Conservation (phyloP, 805 yeast species). For the Alloascoidea africana region DNA sequence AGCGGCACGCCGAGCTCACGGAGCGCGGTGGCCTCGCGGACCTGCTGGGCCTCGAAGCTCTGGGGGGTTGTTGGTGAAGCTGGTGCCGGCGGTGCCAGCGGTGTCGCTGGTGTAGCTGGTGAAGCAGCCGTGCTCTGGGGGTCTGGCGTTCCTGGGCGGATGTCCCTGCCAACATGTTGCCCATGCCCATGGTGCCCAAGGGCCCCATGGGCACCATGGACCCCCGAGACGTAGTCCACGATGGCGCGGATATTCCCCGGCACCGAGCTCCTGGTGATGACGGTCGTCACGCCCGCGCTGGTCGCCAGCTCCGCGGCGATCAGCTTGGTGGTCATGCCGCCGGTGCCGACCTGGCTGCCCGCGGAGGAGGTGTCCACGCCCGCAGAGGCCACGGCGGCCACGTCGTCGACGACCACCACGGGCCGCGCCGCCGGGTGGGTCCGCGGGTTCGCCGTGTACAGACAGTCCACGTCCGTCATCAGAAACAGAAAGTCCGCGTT, state of each 20-base stretch:
- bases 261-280: slow-evolving; percentile 60
- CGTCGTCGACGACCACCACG: slow-evolving; percentile 59
- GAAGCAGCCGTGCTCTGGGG: neutral
- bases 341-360: slow-evolving; percentile 92
- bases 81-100: no score
- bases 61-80: no score
- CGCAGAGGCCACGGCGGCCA: slow-evolving; percentile 51
- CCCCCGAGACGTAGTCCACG: slow-evolving; percentile 49
- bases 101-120: no score
- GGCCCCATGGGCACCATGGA: no score
- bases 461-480: slow-evolving; percentile 94
- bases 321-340: slow-evolving; percentile 97
- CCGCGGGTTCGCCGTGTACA: slow-evolving; percentile 88
- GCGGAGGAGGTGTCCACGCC: slow-evolving; percentile 64
- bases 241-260: slow-evolving; percentile 66
- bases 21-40: slow-evolving; percentile 22
- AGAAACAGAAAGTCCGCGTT: slow-evolving; percentile 85
- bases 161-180: no score
- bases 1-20: slow-evolving; percentile 41
- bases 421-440: slow-evolving; percentile 73
- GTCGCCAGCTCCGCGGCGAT: slow-evolving; percentile 96
- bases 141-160: slow-evolving; percentile 3
- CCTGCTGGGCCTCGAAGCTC: slow-evolving; percentile 18
- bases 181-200: no score
- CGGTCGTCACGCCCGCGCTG: slow-evolving; percentile 88